Evolutionary conservation across 179 eudicot species (phyloP).

Genomic region (Heliamphora pulchella): DNA sequence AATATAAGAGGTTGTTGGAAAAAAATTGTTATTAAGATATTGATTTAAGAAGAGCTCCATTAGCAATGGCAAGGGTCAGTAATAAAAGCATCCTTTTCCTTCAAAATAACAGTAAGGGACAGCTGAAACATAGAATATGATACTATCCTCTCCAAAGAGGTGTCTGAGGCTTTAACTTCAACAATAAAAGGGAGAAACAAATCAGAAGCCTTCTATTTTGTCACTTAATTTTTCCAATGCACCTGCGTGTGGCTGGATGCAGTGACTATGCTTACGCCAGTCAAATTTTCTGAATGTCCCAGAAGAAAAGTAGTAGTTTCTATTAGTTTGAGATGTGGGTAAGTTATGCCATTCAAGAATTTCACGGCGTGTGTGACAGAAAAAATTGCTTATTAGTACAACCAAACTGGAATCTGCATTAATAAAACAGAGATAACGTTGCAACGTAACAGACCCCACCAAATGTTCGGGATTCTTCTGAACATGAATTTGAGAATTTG

Average conservation of each 20-base stretch:
- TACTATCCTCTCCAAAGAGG: background rate
- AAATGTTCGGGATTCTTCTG: background rate
- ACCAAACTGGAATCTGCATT: background rate
- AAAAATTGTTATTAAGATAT: background rate
- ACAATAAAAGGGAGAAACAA: background rate
- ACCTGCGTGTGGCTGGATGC: constrained; percentile 1
- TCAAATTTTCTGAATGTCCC: background rate
- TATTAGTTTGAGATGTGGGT: background rate
- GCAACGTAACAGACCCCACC: background rate
- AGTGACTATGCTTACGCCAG: background rate
- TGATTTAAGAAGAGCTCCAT: background rate
- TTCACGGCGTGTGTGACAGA: background rate
- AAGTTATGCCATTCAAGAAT: background rate
- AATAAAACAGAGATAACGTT: background rate
- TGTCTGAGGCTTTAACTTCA: background rate
- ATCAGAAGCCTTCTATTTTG: too few species aligned
- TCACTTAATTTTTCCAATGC: too few species aligned
- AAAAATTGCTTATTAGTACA: background rate
- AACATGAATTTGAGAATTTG: constrained; percentile 5
- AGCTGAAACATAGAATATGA: background rate
- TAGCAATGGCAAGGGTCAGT: background rate
- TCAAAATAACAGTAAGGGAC: background rate
- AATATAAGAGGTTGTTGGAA: background rate
- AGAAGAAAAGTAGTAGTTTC: background rate
- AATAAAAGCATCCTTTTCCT: background rate